Percentiles rank a stretch among this genome's conserved stretches.
Conservation (phyloP, 805 yeast genomes). For the Saturnispora silvae region DNA sequence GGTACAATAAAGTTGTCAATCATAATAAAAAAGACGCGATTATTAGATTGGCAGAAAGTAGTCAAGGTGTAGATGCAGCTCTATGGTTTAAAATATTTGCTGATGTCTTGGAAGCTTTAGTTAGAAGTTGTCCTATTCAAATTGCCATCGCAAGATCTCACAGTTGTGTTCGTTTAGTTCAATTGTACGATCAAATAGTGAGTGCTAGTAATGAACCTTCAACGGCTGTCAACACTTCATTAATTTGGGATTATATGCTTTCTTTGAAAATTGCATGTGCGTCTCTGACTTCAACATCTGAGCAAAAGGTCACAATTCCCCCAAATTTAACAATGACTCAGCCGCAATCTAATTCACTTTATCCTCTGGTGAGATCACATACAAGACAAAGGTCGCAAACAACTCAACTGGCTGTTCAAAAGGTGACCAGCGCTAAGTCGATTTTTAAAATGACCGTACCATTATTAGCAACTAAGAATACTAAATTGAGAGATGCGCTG, state of each 20-base stretch:
- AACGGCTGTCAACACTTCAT: conserved; percentile 17
- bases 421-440: conserved; percentile 85
- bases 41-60: conserved; percentile 76
- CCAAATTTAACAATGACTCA: conserved; percentile 13
- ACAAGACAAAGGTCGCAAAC: conserved; percentile 70
- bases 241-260: conserved; percentile 39
- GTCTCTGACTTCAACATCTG: conserved; percentile 80
- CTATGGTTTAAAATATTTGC: conserved; percentile 93
- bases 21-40: conserved; percentile 56
- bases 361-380: conserved; percentile 44
- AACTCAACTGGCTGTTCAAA: conserved; percentile 80
- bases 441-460: conserved; percentile 85
- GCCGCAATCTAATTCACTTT: conserved; percentile 15
- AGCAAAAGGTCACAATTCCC: conserved; percentile 60
- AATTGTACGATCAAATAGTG: conserved; percentile 61
- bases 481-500: conserved; percentile 69
- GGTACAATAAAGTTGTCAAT: conserved; percentile 52
- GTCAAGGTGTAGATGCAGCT: conserved; percentile 90
- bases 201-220: conserved; percentile 37
- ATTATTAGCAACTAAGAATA: conserved; percentile 57
- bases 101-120: conserved; percentile 55
- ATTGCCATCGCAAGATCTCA: conserved; percentile 87
- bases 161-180: conserved; percentile 81
- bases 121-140: conserved; percentile 79
- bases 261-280: conserved; percentile 87